Evolutionary conservation across 1,284 basidiomycete genomes (phyloP).

Genomic region (Ustilago trichophora): DNA sequence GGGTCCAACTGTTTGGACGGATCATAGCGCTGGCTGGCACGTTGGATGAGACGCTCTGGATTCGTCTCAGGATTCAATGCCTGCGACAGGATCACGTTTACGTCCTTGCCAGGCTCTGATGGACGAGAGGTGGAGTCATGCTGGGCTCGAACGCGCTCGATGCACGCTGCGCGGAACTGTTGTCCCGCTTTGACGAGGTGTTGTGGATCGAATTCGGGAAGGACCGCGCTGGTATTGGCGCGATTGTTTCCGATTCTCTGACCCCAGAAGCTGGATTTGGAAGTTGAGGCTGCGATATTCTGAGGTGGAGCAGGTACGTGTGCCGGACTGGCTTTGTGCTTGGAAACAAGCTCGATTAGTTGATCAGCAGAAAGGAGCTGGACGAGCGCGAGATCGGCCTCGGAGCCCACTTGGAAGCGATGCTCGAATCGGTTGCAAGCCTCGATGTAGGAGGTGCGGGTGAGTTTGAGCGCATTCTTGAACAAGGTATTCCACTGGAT

Average conservation of each 20-base stretch:
- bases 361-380: constrained; percentile 2
- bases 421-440: constrained; percentile 25
- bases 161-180: constrained; percentile 16
- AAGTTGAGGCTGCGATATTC: background rate
- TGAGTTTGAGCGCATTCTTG: constrained; percentile 16
- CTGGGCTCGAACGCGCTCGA: constrained; percentile 6
- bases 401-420: constrained; percentile 5
- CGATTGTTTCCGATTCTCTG: background rate
- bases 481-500: constrained; percentile 26
- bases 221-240: background rate
- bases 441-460: constrained; percentile 18
- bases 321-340: constrained; percentile 5
- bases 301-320: constrained; percentile 10
- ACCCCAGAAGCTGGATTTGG: constrained; percentile 3
- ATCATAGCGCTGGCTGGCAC: constrained; percentile 3
- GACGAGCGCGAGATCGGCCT: constrained; percentile 20
- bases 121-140: background rate
- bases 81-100: constrained; percentile 14
- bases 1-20: background rate
- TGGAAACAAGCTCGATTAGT: constrained; percentile 2
- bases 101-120: background rate
- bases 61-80: constrained; percentile 35
- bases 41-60: constrained; percentile 6
- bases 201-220: constrained; percentile 12
- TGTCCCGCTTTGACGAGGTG: constrained; percentile 19